These are phyloP conservation scores for Xylaria arbuscula DNA, from an alignment of 2,329 filamentous ascomycete species.

Conservation along the genomic window DNA sequence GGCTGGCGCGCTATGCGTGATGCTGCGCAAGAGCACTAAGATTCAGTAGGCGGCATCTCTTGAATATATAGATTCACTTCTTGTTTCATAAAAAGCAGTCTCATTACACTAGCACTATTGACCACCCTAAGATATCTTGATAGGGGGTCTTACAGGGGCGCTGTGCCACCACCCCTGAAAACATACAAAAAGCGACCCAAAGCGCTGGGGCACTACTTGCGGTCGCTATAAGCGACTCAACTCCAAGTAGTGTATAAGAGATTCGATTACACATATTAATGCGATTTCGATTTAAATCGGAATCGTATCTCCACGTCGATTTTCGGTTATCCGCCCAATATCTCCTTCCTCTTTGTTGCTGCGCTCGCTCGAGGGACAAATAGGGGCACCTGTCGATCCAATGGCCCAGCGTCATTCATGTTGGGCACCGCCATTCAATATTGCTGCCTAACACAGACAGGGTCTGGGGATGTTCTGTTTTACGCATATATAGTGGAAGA, in stretches of 20 bases:
- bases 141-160: slow-evolving; percentile 6
- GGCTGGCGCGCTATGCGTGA: not conserved
- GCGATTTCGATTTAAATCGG: not conserved
- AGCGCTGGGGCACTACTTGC: not conserved
- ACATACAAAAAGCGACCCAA: slow-evolving; percentile 6
- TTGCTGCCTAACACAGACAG: slow-evolving; percentile 13
- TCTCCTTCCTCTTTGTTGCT: not conserved
- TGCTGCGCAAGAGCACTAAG: not conserved
- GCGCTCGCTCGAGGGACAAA: not conserved
- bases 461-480: not conserved
- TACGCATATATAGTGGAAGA: not conserved
- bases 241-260: not conserved
- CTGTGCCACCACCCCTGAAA: slow-evolving; percentile 29
- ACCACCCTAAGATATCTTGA: slow-evolving; percentile 1
- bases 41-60: not conserved
- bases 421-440: slow-evolving; percentile 18
- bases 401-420: not conserved
- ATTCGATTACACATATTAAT: not conserved
- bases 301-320: not conserved
- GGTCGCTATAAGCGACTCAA: not conserved
- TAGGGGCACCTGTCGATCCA: not conserved
- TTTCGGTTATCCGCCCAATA: not conserved
- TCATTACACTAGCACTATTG: too few relatives aligned
- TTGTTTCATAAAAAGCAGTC: not conserved
- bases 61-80: not conserved